Percentiles rank a stretch among this genome's conserved stretches.
Conservation (phyloP, 495 filamentous ascomycete species). For the Staphylotrichum tortipilum region DNA sequence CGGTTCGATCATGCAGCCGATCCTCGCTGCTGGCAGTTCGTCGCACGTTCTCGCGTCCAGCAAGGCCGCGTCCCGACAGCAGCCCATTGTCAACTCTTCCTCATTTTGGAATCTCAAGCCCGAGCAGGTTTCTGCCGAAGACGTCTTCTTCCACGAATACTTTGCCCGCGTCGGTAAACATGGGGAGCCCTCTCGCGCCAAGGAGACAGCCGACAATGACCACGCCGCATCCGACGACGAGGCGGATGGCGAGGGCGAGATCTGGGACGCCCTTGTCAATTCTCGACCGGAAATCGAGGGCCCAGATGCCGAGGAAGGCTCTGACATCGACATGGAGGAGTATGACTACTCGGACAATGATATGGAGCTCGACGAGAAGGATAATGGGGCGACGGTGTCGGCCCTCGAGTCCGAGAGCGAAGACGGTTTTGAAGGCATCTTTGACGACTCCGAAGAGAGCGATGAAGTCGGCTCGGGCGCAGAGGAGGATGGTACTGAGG, state of each 20-base stretch:
- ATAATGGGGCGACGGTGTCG: slow-evolving; percentile 23
- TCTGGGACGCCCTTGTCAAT: slow-evolving; percentile 85
- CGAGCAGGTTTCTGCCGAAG: slow-evolving; percentile 79
- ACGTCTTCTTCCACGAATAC: slow-evolving; percentile 97
- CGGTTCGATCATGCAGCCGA: slow-evolving; percentile 90
- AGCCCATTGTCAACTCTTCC: slow-evolving; percentile 66
- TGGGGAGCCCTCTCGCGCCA: slow-evolving; percentile 43
- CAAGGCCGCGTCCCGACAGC: slow-evolving; percentile 38
- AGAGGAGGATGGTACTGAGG: slow-evolving; percentile 36
- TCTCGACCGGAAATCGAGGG: slow-evolving; percentile 50
- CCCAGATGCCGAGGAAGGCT: slow-evolving; percentile 40
- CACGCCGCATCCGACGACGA: slow-evolving; percentile 39
- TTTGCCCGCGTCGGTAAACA: slow-evolving; percentile 72
- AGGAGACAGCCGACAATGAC: slow-evolving; percentile 41
- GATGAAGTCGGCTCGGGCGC: slow-evolving; percentile 31
- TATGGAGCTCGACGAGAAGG: slow-evolving; percentile 27
- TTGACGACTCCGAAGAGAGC: slow-evolving; percentile 33
- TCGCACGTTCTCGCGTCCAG: slow-evolving; percentile 57
- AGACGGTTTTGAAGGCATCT: no score
- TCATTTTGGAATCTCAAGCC: slow-evolving; percentile 84
- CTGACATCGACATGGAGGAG: slow-evolving; percentile 45
- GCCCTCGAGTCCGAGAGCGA: no score
- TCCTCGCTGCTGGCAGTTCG: slow-evolving; percentile 55
- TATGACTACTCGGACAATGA: slow-evolving; percentile 38
- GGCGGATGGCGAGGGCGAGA: slow-evolving; percentile 58